phyloP scores from a whole-genome alignment of 768 basidiomycete species.

The Thelephora ganbajun region DNA sequence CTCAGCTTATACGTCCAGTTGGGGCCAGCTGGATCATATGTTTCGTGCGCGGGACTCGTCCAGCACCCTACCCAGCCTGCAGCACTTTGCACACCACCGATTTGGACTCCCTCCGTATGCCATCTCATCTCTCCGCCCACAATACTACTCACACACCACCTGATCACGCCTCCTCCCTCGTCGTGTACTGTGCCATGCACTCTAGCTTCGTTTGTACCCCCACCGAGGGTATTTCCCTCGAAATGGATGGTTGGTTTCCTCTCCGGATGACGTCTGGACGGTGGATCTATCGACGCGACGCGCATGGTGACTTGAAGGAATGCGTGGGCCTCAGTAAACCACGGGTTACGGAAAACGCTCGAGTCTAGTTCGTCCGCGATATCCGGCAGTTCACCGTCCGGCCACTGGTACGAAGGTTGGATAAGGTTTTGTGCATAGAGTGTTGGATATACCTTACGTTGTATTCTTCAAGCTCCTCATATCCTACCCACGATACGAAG shows the following conservation, averaged over 20 bases:
- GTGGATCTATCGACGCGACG: slow-evolving; percentile 34
- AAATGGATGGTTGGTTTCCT: slow-evolving; percentile 35
- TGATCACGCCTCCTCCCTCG: slow-evolving; percentile 32
- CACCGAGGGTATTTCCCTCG: slow-evolving; percentile 29
- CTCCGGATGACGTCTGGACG: slow-evolving; percentile 12
- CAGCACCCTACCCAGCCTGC: slow-evolving; percentile 40
- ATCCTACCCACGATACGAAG: not conserved
- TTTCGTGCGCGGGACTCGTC: slow-evolving; percentile 22
- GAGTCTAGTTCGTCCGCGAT: not conserved
- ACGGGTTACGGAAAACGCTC: not conserved
- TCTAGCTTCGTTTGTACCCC: slow-evolving; percentile 22
- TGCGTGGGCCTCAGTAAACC: not conserved
- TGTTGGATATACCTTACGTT: not conserved
- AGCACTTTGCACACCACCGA: slow-evolving; percentile 40
- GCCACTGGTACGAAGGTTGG: not conserved
- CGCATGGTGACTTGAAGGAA: slow-evolving; percentile 29
- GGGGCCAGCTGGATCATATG: not conserved
- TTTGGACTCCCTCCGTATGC: slow-evolving; percentile 41
- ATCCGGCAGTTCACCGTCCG: not conserved
- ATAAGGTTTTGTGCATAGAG: not conserved
- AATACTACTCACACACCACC: slow-evolving; percentile 36
- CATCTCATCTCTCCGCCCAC: slow-evolving; percentile 26
- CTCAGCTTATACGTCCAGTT: not conserved
- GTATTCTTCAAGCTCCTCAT: not conserved
- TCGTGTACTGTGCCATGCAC: slow-evolving; percentile 32